These are phyloP conservation scores for Manihot esculenta DNA, from an alignment of 441 rosid genomes.

Conservation along the genomic window DNA sequence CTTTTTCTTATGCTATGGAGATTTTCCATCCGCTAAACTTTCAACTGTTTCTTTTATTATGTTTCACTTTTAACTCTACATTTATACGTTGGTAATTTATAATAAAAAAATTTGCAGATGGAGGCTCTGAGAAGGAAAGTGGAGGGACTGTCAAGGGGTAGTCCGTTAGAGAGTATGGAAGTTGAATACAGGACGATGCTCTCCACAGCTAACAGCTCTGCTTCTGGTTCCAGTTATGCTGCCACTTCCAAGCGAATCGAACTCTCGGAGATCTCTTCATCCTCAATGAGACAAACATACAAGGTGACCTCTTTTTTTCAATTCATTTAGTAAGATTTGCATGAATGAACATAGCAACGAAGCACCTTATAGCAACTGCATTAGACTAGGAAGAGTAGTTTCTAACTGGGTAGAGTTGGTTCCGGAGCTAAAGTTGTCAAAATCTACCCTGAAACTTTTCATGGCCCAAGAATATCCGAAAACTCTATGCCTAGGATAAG, in stretches of 20 bases:
- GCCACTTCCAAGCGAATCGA: constrained; percentile 44
- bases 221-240: constrained; percentile 22
- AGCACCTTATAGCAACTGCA: too few relatives aligned
- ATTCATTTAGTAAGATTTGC: too few relatives aligned
- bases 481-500: neutral
- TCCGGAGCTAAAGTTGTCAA: too few relatives aligned
- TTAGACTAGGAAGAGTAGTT: too few relatives aligned
- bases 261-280: constrained; percentile 32
- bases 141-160: constrained; percentile 65
- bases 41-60: neutral
- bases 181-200: constrained; percentile 49
- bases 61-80: too few relatives aligned
- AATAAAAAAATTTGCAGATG: constrained; percentile 38
- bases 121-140: constrained; percentile 68
- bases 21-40: too few relatives aligned
- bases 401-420: too few relatives aligned
- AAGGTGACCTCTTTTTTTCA: constrained; percentile 33
- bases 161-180: constrained; percentile 52
- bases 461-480: neutral
- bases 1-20: too few relatives aligned
- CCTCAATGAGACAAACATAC: constrained; percentile 29
- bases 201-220: constrained; percentile 34
- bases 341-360: too few relatives aligned
- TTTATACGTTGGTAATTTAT: neutral
- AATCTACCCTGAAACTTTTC: too few relatives aligned